Conservation (phyloP, 2,329 filamentous ascomycete genomes). For the Calcarisporium arbuscula region DNA sequence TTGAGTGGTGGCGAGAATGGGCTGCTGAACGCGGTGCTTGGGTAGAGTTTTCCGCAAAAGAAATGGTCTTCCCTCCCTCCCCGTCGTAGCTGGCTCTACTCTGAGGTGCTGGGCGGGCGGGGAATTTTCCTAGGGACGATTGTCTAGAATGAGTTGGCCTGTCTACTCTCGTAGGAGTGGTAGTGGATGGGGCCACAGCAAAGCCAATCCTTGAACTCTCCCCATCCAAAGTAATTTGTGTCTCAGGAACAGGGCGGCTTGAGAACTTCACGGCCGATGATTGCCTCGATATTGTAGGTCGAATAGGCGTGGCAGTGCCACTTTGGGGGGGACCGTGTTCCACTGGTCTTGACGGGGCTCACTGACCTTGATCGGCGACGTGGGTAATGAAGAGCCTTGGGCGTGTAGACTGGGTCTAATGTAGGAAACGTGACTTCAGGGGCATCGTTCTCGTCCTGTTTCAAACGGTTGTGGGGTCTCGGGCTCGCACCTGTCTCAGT, state of each 20-base stretch:
- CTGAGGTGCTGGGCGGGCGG: slow-evolving; percentile 56
- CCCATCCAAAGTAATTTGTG: slow-evolving; percentile 59
- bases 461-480: too few relatives aligned
- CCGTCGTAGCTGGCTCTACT: slow-evolving; percentile 49
- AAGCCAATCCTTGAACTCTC: slow-evolving; percentile 64
- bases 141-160: slow-evolving; percentile 33
- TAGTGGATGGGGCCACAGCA: slow-evolving; percentile 28
- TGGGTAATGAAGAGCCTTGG: slow-evolving; percentile 4
- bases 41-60: slow-evolving; percentile 46
- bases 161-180: slow-evolving; percentile 20
- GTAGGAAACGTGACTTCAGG: slow-evolving; percentile 13
- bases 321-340: slow-evolving; percentile 15
- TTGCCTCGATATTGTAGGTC: slow-evolving; percentile 45
- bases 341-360: slow-evolving; percentile 17
- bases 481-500: slow-evolving; percentile 3
- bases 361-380: slow-evolving; percentile 15
- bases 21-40: slow-evolving; percentile 15
- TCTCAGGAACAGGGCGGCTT: slow-evolving; percentile 66
- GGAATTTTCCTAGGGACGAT: slow-evolving; percentile 51
- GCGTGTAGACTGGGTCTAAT: slow-evolving; percentile 12
- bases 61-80: slow-evolving; percentile 53
- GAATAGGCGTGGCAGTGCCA: slow-evolving; percentile 20
- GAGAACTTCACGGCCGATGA: slow-evolving; percentile 58
- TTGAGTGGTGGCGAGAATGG: slow-evolving; percentile 29
- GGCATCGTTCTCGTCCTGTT: neutral